These are phyloP conservation scores for Rhodamnia argentea DNA, from an alignment of 345 rosid species.

Conservation along the genomic window DNA sequence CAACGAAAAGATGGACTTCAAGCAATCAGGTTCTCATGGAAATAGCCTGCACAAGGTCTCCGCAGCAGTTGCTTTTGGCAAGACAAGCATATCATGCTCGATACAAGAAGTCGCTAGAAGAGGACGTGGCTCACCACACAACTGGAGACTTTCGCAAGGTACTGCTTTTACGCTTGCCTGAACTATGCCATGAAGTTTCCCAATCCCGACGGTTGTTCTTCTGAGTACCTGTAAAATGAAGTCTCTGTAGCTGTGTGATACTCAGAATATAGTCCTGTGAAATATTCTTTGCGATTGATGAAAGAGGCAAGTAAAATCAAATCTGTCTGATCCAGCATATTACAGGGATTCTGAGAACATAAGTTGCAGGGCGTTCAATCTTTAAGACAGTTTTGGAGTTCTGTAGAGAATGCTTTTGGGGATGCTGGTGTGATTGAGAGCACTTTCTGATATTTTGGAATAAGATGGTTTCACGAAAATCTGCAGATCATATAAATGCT, in stretches of 20 bases:
- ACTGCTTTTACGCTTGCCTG: not conserved
- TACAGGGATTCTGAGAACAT: not conserved
- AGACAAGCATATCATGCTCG: conserved; percentile 69
- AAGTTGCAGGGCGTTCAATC: not conserved
- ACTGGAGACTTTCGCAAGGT: not conserved
- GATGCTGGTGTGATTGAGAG: not conserved
- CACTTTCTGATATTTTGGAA: not conserved
- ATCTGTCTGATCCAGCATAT: not conserved
- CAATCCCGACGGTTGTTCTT: not conserved
- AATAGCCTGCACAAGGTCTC: conserved; percentile 64
- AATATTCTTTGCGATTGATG: not conserved
- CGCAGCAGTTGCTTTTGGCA: conserved; percentile 44
- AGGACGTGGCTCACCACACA: conserved; percentile 21
- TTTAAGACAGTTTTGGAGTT: not conserved
- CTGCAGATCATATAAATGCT: not conserved
- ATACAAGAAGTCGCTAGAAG: conserved; percentile 69
- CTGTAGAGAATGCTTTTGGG: not conserved
- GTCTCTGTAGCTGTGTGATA: not conserved
- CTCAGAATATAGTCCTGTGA: not conserved
- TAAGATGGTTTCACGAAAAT: not conserved
- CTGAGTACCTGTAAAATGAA: not conserved
- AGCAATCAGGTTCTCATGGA: conserved; percentile 83
- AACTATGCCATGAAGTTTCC: not conserved
- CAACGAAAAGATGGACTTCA: conserved; percentile 64
- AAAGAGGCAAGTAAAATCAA: not conserved